These are phyloP conservation scores for Termitomyces sp. DNA, from an alignment of 768 basidiomycete genomes.

Conservation along the genomic window DNA sequence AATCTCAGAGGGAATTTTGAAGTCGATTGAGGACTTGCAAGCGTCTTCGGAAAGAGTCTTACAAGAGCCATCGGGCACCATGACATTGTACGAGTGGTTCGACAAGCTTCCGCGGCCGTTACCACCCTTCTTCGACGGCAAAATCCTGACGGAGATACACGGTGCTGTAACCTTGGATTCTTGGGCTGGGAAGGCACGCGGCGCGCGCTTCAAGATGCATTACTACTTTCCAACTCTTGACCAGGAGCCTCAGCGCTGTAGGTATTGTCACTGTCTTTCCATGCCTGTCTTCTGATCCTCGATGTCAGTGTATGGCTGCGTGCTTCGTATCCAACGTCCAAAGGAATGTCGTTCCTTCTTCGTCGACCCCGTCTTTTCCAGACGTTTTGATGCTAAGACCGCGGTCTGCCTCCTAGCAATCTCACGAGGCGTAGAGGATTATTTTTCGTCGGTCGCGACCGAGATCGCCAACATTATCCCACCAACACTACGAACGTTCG, in stretches of 20 bases:
- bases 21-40: background rate
- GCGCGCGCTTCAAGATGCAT: conserved; percentile 37
- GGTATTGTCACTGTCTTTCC: conserved; percentile 17
- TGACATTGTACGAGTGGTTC: conserved; percentile 54
- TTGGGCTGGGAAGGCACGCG: conserved; percentile 47
- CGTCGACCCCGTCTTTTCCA: conserved; percentile 60
- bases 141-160: conserved; percentile 48
- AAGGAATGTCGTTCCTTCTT: conserved; percentile 53
- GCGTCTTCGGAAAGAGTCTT: background rate
- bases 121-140: conserved; percentile 47
- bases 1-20: background rate
- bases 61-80: conserved; percentile 6
- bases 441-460: conserved; percentile 43
- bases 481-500: background rate
- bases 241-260: conserved; percentile 40
- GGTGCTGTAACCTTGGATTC: conserved; percentile 51
- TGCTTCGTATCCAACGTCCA: conserved; percentile 56
- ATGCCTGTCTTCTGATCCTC: background rate
- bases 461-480: background rate
- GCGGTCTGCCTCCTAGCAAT: conserved; percentile 67
- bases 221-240: conserved; percentile 34
- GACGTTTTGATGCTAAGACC: conserved; percentile 62
- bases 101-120: conserved; percentile 66
- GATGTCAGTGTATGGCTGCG: conserved; percentile 36
- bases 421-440: conserved; percentile 55